phyloP scores from a whole-genome alignment of 352 stramenopile genomes.

The Globisporangium megalacanthum region DNA sequence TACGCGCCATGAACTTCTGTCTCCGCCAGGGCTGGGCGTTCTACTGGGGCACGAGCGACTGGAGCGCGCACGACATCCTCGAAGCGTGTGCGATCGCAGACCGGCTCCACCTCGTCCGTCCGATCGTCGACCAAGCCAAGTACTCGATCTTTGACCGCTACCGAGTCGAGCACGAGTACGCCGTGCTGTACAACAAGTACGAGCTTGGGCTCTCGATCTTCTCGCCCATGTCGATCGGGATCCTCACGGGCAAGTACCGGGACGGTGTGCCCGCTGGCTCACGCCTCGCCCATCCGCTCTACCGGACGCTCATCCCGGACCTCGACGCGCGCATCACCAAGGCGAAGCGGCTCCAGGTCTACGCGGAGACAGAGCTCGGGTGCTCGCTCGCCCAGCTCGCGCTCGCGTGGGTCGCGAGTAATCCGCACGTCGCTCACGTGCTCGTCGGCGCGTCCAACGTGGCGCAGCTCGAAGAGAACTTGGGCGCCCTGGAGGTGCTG shows the following conservation, averaged over 20 bases:
- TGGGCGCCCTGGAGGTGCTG: conserved; percentile 32
- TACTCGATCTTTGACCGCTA: conserved; percentile 56
- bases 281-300: conserved; percentile 8
- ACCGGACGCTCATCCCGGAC: conserved; percentile 14
- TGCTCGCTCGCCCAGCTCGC: conserved; percentile 24
- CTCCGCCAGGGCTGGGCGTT: conserved; percentile 31
- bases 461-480: conserved; percentile 48
- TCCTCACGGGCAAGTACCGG: conserved; percentile 62
- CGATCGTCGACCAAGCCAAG: conserved; percentile 41
- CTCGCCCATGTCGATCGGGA: conserved; percentile 34
- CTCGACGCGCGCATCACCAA: conserved; percentile 11
- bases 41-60: conserved; percentile 49
- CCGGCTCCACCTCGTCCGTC: conserved; percentile 17
- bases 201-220: conserved; percentile 48
- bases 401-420: conserved; percentile 33
- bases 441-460: conserved; percentile 33
- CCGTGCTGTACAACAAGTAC: conserved; percentile 42
- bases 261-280: conserved; percentile 21
- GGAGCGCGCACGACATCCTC: conserved; percentile 39
- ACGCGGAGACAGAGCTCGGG: conserved; percentile 12
- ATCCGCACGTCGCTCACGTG: conserved; percentile 28
- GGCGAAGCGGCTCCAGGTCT: conserved; percentile 15
- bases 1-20: conserved; percentile 44
- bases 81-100: conserved; percentile 38
- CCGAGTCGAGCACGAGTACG: conserved; percentile 49